Evolutionary conservation across 208 protist genomes (phyloP), one percentile per base, ranked within the genome.

Genomic region (Herpetomonas samuelpessoai): DNA sequence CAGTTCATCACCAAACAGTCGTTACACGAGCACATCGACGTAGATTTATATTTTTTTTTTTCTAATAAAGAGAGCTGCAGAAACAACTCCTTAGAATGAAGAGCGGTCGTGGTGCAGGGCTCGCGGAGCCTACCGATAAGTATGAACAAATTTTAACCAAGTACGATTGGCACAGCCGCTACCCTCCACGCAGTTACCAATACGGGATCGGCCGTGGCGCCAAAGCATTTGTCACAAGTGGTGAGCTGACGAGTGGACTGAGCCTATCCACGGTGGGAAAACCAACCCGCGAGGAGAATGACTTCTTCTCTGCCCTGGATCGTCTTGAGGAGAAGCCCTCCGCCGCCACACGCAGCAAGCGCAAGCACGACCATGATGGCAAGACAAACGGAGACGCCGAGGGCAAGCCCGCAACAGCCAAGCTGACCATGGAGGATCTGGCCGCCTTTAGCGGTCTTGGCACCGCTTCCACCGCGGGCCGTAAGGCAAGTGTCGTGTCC

Each of bases 191-290:
- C 19, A 75, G 79, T n/a, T 95, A 95, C 52, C 71, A 82, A 47
- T 88, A 79, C 60, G 88, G 88, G 16, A 55, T 79, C 10, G 88
- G 88, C 16, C 79, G 88, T n/a, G 88, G 88, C 10, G 88, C 85
- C 0, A 86, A 85, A 30, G 66, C 68, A 10, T 89, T 95, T 25
- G 57, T 80, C 7, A 95, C 88, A 2, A 86, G 84, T 2, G 85
- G 80, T 2, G 84, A 95, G 62, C 68, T 95, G 44, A 84, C 74
- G 44, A 68, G 73, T 16, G 67, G 49, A 14, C 54, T 53, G 16
- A 53, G 47, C 16, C 71, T 25, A 9, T 64, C 48, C n/a, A 56
- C 46, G 10, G 54, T 0, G 72, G 75, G 57, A 59, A 60, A 60
- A 74, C 62, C 55, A 57, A 70, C 55, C 10, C 72, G 48, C 27